Evolutionary conservation across 192 early-diverging fungal genomes (phyloP).

Genomic region (Coemansia guatemalensis): DNA sequence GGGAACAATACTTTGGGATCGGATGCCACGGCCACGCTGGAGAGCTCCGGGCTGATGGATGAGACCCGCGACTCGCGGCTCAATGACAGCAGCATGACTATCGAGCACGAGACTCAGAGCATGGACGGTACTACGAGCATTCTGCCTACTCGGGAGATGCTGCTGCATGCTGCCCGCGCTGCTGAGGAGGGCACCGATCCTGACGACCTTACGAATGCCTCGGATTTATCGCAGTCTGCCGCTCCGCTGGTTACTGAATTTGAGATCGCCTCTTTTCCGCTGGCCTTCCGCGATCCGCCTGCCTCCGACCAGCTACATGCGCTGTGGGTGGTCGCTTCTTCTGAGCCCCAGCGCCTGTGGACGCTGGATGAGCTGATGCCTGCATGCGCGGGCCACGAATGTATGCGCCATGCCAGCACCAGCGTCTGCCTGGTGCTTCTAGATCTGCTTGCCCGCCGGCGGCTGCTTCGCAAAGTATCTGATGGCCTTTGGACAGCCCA

Average conservation of each 20-base stretch:
- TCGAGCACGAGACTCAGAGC: slow-evolving; percentile 18
- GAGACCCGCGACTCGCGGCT: slow-evolving; percentile 21
- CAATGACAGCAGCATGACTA: slow-evolving; percentile 29
- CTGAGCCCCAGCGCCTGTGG: slow-evolving; percentile 38
- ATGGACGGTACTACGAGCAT: slow-evolving; percentile 49
- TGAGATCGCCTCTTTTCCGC: slow-evolving; percentile 28
- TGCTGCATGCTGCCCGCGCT: slow-evolving; percentile 38
- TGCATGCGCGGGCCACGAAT: background rate
- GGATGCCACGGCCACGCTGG: slow-evolving; percentile 38
- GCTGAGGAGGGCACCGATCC: slow-evolving; percentile 14
- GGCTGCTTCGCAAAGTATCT: slow-evolving; percentile 30
- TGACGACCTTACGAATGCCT: background rate
- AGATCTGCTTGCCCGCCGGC: slow-evolving; percentile 35
- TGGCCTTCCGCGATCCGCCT: slow-evolving; percentile 26
- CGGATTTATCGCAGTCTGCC: background rate
- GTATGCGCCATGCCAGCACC: slow-evolving; percentile 14
- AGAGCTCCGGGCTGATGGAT: slow-evolving; percentile 9
- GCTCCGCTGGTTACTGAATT: slow-evolving; percentile 14
- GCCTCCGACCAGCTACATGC: slow-evolving; percentile 28
- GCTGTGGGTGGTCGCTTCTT: slow-evolving; percentile 24
- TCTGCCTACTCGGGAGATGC: slow-evolving; percentile 50
- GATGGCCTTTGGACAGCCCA: slow-evolving; percentile 43
- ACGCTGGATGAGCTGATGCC: slow-evolving; percentile 27
- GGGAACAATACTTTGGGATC: slow-evolving; percentile 18
- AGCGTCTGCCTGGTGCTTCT: slow-evolving; percentile 27